phyloP scores from a whole-genome alignment of 2,329 filamentous ascomycete species.

The Cercospora zeina region DNA sequence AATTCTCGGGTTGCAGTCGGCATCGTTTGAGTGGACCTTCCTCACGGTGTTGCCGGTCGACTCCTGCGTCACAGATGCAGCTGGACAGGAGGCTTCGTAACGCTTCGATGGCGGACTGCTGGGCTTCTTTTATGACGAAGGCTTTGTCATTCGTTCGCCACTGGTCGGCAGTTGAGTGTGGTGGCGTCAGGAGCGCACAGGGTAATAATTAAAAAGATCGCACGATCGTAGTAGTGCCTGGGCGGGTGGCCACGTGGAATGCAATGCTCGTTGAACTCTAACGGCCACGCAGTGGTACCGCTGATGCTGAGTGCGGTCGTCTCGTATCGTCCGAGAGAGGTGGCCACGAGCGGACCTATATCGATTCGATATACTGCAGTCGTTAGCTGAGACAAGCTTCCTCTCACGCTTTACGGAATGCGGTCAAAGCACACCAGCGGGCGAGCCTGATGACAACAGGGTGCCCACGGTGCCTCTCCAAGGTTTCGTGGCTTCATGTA shows the following conservation, averaged over 20 bases:
- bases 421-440: slow-evolving; percentile 17
- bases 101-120: background rate
- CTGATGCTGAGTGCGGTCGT: slow-evolving; percentile 2
- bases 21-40: slow-evolving; percentile 17
- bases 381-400: slow-evolving; percentile 28
- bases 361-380: slow-evolving; percentile 7
- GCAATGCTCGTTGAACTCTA: slow-evolving; percentile 15
- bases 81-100: background rate
- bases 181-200: background rate
- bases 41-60: slow-evolving; percentile 4
- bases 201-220: slow-evolving; percentile 15
- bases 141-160: slow-evolving; percentile 14
- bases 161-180: slow-evolving; percentile 11
- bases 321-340: slow-evolving; percentile 12
- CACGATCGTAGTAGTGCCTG: slow-evolving; percentile 22
- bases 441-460: slow-evolving; percentile 19
- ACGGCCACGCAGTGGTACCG: background rate
- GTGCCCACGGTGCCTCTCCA: slow-evolving; percentile 13
- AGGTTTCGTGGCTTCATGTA: slow-evolving; percentile 22
- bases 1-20: slow-evolving; percentile 27
- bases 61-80: slow-evolving; percentile 6
- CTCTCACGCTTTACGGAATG: slow-evolving; percentile 17
- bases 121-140: slow-evolving; percentile 5
- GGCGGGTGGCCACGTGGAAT: slow-evolving; percentile 24
- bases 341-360: slow-evolving; percentile 11